Percentiles rank a stretch among this genome's conserved stretches.
Evolutionary conservation across 2,329 filamentous ascomycete species (phyloP).

Genomic region (Chaetoscypha palmicola): DNA sequence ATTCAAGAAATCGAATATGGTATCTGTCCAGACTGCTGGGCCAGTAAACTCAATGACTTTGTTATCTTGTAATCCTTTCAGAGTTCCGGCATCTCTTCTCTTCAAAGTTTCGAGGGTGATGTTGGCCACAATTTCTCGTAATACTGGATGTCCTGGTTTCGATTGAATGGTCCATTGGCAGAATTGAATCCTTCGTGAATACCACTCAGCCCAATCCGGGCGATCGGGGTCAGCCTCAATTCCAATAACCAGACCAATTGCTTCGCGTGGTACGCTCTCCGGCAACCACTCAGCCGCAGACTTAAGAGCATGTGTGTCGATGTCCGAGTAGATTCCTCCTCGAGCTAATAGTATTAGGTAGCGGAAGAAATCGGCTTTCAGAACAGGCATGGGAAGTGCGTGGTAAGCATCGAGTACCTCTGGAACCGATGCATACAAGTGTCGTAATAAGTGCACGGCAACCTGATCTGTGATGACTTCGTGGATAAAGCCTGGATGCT

Average conservation of each 20-base stretch:
- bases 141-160: slow-evolving; percentile 87
- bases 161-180: slow-evolving; percentile 98
- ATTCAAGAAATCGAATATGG: slow-evolving; percentile 89
- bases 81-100: slow-evolving; percentile 59
- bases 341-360: slow-evolving; percentile 67
- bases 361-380: slow-evolving; percentile 69
- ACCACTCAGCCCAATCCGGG: slow-evolving; percentile 90
- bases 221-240: slow-evolving; percentile 96
- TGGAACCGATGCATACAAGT: slow-evolving; percentile 78
- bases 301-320: slow-evolving; percentile 81
- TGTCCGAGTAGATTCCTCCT: slow-evolving; percentile 81
- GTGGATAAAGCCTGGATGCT: slow-evolving; percentile 88
- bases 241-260: slow-evolving; percentile 81
- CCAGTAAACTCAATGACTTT: slow-evolving; percentile 91
- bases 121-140: slow-evolving; percentile 78
- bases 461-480: slow-evolving; percentile 94
- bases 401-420: slow-evolving; percentile 73
- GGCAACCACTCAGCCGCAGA: slow-evolving; percentile 87
- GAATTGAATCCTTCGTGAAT: slow-evolving; percentile 92
- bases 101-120: slow-evolving; percentile 77
- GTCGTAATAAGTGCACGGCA: slow-evolving; percentile 70
- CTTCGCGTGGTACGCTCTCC: slow-evolving; percentile 63
- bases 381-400: slow-evolving; percentile 63
- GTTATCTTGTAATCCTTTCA: slow-evolving; percentile 52
- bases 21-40: slow-evolving; percentile 90